Evolutionary conservation across 345 rosid genomes (phyloP), one percentile per base, ranked within the genome.

Genomic region (Populus nigra): DNA sequence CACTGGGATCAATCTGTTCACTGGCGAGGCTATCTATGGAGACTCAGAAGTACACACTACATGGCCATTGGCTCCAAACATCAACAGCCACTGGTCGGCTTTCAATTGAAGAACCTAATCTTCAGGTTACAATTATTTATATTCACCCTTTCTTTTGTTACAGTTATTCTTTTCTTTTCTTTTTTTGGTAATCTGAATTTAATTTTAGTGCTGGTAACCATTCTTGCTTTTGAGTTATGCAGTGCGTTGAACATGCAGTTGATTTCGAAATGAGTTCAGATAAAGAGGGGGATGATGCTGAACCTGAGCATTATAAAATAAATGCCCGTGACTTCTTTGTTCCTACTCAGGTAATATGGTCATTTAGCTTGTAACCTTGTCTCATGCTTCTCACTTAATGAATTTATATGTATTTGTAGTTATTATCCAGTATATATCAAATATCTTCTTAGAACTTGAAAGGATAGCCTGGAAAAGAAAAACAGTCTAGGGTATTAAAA

Each of bases 71-170:
- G 99, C 94, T 95, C 73, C 99, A 95, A 83, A 93, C 99, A 71
- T 95, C 99, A 36, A 93, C 99, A 27, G 93, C 98, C 67, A 95
- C 99, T 50, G 99, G 99, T 69, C 83, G 99, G 71, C 89, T 95
- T 82, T 95, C 99, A 82, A 95, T 93, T 88, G 99, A 95, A 85
- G 99, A 95, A 85, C 99, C 99, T 77, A 95, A 95, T 88, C 98
- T 95, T 85, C 99, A 95, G 94, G 99, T 95, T 75, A 79, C 79
- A 63, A 31, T 85, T 68, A 25, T 69, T 43, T 65, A 35, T 36
- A 10, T 38, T 61, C 61, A n/a, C 45, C 59, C 65, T 16, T 35
- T 68, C 17, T 35, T 63, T 69, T 75, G 41, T 69, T 70, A 25
- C 20, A 27, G 29, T 47, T 5, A 47, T 15, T 15, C 17, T 15